Conservation (phyloP, 1,284 basidiomycete genomes). For the Vanrija humicola region DNA sequence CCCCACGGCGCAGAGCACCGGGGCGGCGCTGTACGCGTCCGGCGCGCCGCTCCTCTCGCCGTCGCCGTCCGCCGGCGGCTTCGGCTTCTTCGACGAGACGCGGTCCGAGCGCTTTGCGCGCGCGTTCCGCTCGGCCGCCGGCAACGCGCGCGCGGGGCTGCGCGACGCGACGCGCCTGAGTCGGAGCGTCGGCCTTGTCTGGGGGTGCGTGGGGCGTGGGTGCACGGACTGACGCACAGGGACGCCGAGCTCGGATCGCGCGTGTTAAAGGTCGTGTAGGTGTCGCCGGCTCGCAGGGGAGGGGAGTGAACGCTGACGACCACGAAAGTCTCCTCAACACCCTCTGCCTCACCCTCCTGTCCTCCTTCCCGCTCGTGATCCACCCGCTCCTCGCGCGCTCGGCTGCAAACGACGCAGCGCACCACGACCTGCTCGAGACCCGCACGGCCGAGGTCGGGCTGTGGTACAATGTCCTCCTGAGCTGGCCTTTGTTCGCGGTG, state of each 20-base stretch:
- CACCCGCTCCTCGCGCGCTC: conserved; percentile 27
- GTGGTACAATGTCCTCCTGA: conserved; percentile 46
- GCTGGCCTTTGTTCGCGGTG: conserved; percentile 45
- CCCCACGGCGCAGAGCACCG: too few species aligned
- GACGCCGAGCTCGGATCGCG: conserved; percentile 43
- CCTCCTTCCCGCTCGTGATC: conserved; percentile 41
- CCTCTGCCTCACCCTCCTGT: conserved; percentile 42
- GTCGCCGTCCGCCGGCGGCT: neutral
- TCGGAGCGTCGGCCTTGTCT: conserved; percentile 39
- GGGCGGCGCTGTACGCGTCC: neutral
- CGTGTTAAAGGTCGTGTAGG: conserved; percentile 43
- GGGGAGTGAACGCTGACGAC: too few species aligned
- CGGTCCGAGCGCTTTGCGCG: neutral
- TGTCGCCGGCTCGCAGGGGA: too few species aligned
- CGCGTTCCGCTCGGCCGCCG: too few species aligned
- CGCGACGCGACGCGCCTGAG: conserved; percentile 36
- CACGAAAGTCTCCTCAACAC: too few species aligned
- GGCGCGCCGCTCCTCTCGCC: neutral
- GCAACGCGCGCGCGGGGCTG: conserved; percentile 16
- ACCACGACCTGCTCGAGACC: conserved; percentile 12
- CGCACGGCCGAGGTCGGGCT: conserved; percentile 36
- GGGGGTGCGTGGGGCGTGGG: conserved; percentile 34
- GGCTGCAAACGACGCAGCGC: conserved; percentile 2
- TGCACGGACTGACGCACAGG: conserved; percentile 30
- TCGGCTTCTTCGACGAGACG: neutral